Base-by-base conservation (phyloP, 169 alveolate genomes). In the Plasmodium gaboni region DNA sequence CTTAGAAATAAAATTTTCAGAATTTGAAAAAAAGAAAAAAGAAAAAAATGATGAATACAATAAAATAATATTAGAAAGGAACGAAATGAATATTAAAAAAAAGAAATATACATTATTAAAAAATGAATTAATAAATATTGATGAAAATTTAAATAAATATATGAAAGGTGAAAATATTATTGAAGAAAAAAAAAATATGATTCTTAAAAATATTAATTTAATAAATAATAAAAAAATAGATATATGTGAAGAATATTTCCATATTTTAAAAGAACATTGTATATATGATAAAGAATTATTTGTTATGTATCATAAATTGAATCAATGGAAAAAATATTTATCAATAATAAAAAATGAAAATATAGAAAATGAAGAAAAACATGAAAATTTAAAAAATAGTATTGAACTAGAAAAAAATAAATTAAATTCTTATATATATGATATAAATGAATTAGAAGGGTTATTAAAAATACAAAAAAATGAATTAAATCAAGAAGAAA, bases 41-140 rank as follows among this genome's bases (percentile, higher is more conserved):
- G 63, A 59, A 61, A 78, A 91, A 44, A 76, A 86, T 53, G 96
- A 87, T 17, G 92, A 91, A 63, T 64, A 76, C 60, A 88, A 90
- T 88, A 88, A 73, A 22, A 71, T 91, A 15, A 87, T 72, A 38
- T 63, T 73, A 60, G 68, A 57, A 10, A 78, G 24, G 32, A 88
- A 88, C 10, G 86, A 91, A 53, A 17, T 88, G 9, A 88, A 93
- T 53, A 74, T 78, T 6, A 87, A 86, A 64, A 90, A 67, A 42
- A 70, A 89, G 17, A 91, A 91, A 87, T 71, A 55, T 50, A 0
- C 48, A 5, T 53, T 93, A 2, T 65, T 93, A 8, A 85, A 88
- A 13, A 57, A 44, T 24, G 91, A 93, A 13, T 60, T 93, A 68
- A 55, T 71, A 60, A 63, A 50, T n/a, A 46, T 93, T 13, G 74